These are phyloP conservation scores for Pulicaria dysenterica DNA, from an alignment of 129 eudicot species.

Conservation along the genomic window DNA sequence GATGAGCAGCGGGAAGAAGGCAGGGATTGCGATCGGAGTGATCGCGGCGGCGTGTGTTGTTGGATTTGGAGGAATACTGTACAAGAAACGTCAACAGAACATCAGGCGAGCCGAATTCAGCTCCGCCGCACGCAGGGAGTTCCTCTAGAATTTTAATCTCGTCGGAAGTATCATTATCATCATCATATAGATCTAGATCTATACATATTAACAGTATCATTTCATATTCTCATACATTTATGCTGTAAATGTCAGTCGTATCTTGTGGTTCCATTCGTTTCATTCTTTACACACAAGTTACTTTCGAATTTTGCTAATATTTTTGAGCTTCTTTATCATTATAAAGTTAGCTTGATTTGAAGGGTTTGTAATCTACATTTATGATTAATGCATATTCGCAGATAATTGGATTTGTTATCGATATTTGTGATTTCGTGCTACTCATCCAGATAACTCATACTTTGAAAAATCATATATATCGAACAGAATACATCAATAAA, in stretches of 20 bases:
- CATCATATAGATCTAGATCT: constrained; percentile 34
- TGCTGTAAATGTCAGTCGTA: constrained; percentile 37
- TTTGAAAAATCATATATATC: not conserved
- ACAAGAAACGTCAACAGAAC: constrained; percentile 59
- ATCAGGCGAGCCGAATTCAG: constrained; percentile 59
- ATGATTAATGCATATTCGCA: not conserved
- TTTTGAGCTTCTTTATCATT: not conserved
- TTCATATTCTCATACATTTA: constrained; percentile 20
- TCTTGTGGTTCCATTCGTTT: constrained; percentile 34
- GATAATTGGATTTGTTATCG: not conserved
- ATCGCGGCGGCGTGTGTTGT: constrained; percentile 48
- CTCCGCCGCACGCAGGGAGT: constrained; percentile 52
- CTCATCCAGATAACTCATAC: not conserved
- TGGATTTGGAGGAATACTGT: constrained; percentile 46
- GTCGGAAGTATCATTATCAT: constrained; percentile 10
- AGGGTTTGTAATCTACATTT: not conserved
- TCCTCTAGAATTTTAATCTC: constrained; percentile 40
- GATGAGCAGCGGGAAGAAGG: constrained; percentile 58
- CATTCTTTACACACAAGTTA: constrained; percentile 32
- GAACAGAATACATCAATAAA: constrained; percentile 18
- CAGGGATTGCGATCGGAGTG: constrained; percentile 57
- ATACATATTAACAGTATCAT: constrained; percentile 19
- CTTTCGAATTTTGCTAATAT: not conserved
- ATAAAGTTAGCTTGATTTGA: not conserved
- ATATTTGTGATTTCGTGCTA: not conserved